phyloP scores from a whole-genome alignment of 441 rosid species.

The Pelargonium australe region DNA sequence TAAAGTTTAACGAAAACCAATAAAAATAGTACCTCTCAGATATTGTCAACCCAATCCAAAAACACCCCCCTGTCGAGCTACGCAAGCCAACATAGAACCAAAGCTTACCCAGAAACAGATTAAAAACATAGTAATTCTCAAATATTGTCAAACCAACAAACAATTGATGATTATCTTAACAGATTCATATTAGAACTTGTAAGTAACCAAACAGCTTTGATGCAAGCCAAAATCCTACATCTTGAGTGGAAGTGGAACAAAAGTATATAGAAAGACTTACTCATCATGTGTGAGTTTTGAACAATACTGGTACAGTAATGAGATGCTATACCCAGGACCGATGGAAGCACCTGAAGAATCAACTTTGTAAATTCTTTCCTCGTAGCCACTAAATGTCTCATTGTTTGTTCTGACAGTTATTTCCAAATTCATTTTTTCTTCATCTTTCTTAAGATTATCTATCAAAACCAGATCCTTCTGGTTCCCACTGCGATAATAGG shows the following conservation, averaged over 20 bases:
- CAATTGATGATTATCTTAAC: neutral
- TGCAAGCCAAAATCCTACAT: conserved; percentile 13
- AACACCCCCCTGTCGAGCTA: no score
- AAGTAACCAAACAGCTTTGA: conserved; percentile 11
- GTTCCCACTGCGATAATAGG: conserved; percentile 52
- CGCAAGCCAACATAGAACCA: no score
- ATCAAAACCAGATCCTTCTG: conserved; percentile 74
- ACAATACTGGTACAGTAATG: conserved; percentile 78
- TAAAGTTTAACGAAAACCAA: no score
- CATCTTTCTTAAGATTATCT: conserved; percentile 50
- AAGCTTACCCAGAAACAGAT: no score
- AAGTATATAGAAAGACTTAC: conserved; percentile 42
- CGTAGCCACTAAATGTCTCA: conserved; percentile 40
- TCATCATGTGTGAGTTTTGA: conserved; percentile 90
- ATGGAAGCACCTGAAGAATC: conserved; percentile 71
- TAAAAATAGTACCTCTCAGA: no score
- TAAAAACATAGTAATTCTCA: no score
- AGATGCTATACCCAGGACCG: conserved; percentile 76
- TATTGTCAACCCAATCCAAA: no score
- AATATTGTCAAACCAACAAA: no score
- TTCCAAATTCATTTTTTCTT: conserved; percentile 69
- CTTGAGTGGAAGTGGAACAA: conserved; percentile 12
- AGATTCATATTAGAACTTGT: neutral
- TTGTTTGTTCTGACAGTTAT: conserved; percentile 58
- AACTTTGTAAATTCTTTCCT: conserved; percentile 66